Conservation (phyloP, 2,329 filamentous ascomycete species). For the Microdochium bolleyi region DNA sequence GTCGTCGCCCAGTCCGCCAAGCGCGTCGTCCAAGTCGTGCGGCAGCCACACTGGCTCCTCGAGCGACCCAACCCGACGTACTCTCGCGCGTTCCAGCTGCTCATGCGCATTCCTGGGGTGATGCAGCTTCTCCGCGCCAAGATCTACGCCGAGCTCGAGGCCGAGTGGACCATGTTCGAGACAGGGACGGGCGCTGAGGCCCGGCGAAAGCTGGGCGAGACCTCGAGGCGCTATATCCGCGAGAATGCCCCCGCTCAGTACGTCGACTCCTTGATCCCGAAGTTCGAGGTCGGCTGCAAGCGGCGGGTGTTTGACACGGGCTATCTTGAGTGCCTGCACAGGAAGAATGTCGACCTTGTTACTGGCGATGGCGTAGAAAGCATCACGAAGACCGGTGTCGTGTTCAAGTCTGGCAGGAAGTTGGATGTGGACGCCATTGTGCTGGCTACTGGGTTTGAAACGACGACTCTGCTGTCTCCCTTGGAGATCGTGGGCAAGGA, state of each 20-base stretch:
- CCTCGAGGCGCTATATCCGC: conserved; percentile 32
- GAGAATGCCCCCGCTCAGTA: conserved; percentile 31
- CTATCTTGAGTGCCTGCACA: conserved; percentile 34
- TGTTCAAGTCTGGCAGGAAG: conserved; percentile 13
- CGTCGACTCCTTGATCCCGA: conserved; percentile 31
- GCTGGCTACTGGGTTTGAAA: conserved; percentile 40
- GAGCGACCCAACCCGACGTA: conserved; percentile 34
- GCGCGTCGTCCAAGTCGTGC: conserved; percentile 36
- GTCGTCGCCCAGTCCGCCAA: conserved; percentile 27
- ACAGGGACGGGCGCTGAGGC: conserved; percentile 21
- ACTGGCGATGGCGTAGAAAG: conserved; percentile 24
- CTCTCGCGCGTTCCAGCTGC: conserved; percentile 26
- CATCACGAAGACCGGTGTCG: conserved; percentile 26
- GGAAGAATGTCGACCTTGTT: conserved; percentile 31
- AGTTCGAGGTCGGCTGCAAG: conserved; percentile 34
- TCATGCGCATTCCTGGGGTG: conserved; percentile 33
- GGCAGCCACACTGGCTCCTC: conserved; percentile 40
- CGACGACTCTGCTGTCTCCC: conserved; percentile 34
- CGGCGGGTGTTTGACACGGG: conserved; percentile 36
- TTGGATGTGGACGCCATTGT: conserved; percentile 37
- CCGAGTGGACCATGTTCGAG: conserved; percentile 29
- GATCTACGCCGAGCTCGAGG: conserved; percentile 25
- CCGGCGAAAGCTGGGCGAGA: conserved; percentile 15
- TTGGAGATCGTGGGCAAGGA: conserved; percentile 35
- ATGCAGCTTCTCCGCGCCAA: conserved; percentile 33